These are phyloP conservation scores for Arctium minus DNA, from an alignment of 129 eudicot species.

Conservation along the genomic window DNA sequence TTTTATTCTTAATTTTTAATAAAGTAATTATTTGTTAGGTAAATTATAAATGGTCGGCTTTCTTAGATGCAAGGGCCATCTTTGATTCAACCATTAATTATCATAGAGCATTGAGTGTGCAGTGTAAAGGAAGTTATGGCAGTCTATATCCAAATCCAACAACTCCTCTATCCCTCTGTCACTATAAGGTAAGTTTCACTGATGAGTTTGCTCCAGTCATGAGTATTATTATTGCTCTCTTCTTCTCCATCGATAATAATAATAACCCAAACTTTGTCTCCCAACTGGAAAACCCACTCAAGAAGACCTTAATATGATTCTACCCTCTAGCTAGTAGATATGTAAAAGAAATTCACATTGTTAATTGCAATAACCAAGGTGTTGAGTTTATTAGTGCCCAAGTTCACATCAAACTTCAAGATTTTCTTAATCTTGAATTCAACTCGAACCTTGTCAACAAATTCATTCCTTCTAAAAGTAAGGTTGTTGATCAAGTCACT, in stretches of 20 bases:
- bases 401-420: not conserved
- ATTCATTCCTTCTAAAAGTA: conserved; percentile 8
- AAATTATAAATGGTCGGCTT: not conserved
- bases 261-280: not conserved
- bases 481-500: not conserved
- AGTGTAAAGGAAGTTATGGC: not conserved
- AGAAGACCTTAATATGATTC: not conserved
- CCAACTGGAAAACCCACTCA: conserved; percentile 12
- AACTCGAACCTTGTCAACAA: not conserved
- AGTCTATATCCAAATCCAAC: conserved; percentile 24
- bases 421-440: not conserved
- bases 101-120: not conserved
- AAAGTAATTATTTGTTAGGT: not conserved
- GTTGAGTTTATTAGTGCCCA: conserved; percentile 14
- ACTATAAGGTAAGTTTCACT: conserved; percentile 13
- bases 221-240: conserved; percentile 12
- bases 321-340: conserved; percentile 33
- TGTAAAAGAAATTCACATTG: not conserved
- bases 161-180: conserved; percentile 17
- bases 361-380: conserved; percentile 30
- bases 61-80: not conserved
- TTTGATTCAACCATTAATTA: not conserved
- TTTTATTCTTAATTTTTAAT: not conserved
- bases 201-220: conserved; percentile 30
- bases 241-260: not conserved